phyloP scores from a whole-genome alignment of 257 asterid species.

The Nicotiana benthamiana region DNA sequence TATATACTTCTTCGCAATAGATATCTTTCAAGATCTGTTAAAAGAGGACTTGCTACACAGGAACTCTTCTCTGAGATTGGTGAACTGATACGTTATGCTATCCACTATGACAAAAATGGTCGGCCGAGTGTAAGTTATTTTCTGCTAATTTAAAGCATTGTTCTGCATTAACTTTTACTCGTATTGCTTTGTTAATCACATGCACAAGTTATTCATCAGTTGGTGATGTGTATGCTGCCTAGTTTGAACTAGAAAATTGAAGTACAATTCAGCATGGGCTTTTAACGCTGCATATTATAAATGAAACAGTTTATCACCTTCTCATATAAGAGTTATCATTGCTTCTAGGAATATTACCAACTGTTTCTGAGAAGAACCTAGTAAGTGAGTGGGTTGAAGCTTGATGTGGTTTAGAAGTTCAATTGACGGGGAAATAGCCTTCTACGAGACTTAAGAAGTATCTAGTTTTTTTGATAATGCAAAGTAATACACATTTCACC shows the following conservation, averaged over 20 bases:
- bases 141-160: neutral
- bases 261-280: neutral
- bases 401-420: neutral
- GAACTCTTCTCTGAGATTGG: conserved; percentile 74
- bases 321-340: neutral
- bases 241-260: neutral
- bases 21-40: conserved; percentile 27
- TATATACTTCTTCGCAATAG: conserved; percentile 18
- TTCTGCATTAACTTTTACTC: neutral
- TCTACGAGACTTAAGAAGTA: neutral
- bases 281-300: neutral
- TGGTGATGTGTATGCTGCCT: neutral
- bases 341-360: neutral
- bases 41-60: conserved; percentile 40
- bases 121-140: conserved; percentile 59
- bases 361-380: neutral
- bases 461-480: neutral
- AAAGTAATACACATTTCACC: neutral
- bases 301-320: too few relatives aligned
- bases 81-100: conserved; percentile 59
- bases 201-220: neutral
- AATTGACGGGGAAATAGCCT: neutral
- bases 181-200: neutral
- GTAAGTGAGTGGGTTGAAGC: neutral
- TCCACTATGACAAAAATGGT: conserved; percentile 71